Conservation (phyloP, 148 eudicot genomes). For the Camellia japonica region DNA sequence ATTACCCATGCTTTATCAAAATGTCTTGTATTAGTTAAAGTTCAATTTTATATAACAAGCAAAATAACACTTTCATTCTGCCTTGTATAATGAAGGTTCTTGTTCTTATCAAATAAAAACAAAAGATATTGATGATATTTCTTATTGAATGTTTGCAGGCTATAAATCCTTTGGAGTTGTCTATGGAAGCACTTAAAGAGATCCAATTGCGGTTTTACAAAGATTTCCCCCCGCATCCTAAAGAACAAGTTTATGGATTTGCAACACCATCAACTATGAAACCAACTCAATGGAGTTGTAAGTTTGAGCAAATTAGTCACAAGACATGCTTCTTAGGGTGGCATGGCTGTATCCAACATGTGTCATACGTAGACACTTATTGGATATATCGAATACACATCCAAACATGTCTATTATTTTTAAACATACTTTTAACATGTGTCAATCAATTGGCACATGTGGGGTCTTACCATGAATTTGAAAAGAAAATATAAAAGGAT, state of each 20-base stretch:
- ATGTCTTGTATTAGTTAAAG: not conserved
- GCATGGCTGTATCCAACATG: not conserved
- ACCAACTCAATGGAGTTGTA: conserved; percentile 98
- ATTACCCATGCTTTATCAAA: not conserved
- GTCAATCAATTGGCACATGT: not conserved
- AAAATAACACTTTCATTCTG: not conserved
- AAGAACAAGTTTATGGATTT: conserved; percentile 79
- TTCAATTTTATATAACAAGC: not conserved
- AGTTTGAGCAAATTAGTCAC: conserved; percentile 28
- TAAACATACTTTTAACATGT: not conserved
- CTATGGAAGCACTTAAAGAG: conserved; percentile 90
- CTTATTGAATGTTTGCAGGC: conserved; percentile 45
- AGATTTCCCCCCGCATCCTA: conserved; percentile 84
- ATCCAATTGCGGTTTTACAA: conserved; percentile 76
- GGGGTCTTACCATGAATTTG: not conserved
- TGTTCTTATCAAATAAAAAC: no score
- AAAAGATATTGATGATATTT: not conserved
- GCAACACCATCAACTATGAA: conserved; percentile 99
- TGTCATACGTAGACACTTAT: no score
- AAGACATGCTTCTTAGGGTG: not conserved
- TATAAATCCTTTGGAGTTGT: conserved; percentile 85
- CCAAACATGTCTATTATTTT: not conserved
- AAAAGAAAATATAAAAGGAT: not conserved
- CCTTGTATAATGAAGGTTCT: not conserved
- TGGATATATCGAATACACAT: no score